Conservation (phyloP, 176 grass and related monocot genomes). For the Carex kokanica region DNA sequence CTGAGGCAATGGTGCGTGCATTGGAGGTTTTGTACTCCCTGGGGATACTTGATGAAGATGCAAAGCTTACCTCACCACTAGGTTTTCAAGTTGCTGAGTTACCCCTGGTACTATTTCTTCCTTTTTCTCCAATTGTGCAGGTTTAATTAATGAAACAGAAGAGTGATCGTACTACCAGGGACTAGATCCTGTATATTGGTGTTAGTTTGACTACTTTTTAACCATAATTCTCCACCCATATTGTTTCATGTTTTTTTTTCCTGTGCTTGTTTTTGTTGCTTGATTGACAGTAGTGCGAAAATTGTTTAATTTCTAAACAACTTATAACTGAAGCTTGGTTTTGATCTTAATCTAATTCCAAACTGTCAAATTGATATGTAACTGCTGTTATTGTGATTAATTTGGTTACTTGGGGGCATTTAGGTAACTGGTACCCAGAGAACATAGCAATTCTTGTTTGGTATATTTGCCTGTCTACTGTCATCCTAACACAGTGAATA, state of each 20-base stretch:
- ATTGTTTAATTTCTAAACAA: not conserved
- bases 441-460: not conserved
- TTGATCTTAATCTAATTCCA: constrained; percentile 4
- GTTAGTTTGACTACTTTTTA: not conserved
- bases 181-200: constrained; percentile 10
- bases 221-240: not conserved
- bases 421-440: not conserved
- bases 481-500: not conserved
- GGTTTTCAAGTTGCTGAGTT: constrained; percentile 94
- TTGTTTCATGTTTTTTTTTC: not conserved
- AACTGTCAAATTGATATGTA: not conserved
- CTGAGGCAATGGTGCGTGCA: constrained; percentile 84
- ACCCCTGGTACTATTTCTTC: constrained; percentile 53
- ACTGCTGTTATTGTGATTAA: not conserved
- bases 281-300: not conserved
- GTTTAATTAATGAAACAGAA: not conserved
- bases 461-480: not conserved
- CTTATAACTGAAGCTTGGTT: not conserved
- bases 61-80: constrained; percentile 79
- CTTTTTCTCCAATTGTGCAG: not conserved
- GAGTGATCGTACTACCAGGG: not conserved
- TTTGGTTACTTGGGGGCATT: not conserved
- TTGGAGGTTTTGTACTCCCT: constrained; percentile 89
- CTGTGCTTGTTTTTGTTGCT: not conserved
- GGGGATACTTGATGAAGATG: constrained; percentile 89